phyloP scores from a whole-genome alignment of 192 early-diverging fungal genomes.

The Rhizoclosmatium globosum region DNA sequence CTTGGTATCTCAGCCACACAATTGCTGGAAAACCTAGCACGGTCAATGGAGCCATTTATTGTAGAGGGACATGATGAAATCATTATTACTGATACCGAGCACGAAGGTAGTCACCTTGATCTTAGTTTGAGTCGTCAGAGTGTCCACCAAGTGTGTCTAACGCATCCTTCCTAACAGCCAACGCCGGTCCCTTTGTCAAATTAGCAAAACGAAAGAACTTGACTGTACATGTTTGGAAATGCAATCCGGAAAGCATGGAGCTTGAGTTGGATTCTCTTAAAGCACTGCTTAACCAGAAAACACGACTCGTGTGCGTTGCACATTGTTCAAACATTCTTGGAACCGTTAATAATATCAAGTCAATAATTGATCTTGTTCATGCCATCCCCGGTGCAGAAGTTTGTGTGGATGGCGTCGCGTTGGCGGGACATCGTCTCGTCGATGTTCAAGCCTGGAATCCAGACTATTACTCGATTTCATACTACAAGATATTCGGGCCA shows the following conservation, averaged over 20 bases:
- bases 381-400: slow-evolving; percentile 30
- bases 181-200: slow-evolving; percentile 16
- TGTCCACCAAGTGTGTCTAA: background rate
- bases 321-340: slow-evolving; percentile 39
- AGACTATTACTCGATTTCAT: slow-evolving; percentile 42
- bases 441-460: slow-evolving; percentile 35
- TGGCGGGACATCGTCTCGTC: slow-evolving; percentile 28
- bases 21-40: slow-evolving; percentile 41
- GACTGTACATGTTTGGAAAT: slow-evolving; percentile 29
- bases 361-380: slow-evolving; percentile 26
- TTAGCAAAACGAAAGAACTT: slow-evolving; percentile 26
- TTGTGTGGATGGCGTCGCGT: slow-evolving; percentile 44
- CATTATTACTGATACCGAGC: slow-evolving; percentile 36
- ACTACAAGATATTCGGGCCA: slow-evolving; percentile 45
- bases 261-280: slow-evolving; percentile 7
- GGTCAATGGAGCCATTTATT: slow-evolving; percentile 23
- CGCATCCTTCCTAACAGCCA: slow-evolving; percentile 1
- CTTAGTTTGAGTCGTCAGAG: background rate
- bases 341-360: slow-evolving; percentile 29
- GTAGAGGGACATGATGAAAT: slow-evolving; percentile 17
- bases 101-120: slow-evolving; percentile 18
- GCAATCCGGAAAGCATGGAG: slow-evolving; percentile 1
- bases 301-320: slow-evolving; percentile 31
- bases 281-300: slow-evolving; percentile 24
- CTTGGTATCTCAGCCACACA: slow-evolving; percentile 41